Evolutionary conservation across 768 basidiomycete genomes (phyloP).

Genomic region (Pisolithus sp.): DNA sequence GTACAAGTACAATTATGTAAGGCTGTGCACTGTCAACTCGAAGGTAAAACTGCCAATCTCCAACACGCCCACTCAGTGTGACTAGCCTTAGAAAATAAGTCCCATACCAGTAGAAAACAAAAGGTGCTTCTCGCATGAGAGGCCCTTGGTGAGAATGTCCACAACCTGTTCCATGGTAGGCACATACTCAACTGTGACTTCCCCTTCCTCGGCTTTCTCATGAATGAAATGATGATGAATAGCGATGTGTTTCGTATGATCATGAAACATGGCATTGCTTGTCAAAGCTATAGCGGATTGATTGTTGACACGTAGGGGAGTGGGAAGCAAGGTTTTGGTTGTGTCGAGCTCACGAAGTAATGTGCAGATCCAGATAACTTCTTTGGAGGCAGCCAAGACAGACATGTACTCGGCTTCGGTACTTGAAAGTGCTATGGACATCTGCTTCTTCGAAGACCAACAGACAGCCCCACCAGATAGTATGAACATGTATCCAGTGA

Average conservation of each 20-base stretch:
- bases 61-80: not conserved
- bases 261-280: too few species aligned
- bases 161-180: conserved; percentile 1
- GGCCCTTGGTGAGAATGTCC: conserved; percentile 24
- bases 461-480: conserved; percentile 30
- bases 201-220: not conserved
- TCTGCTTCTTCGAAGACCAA: conserved; percentile 23
- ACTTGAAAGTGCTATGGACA: too few species aligned
- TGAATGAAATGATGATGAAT: too few species aligned
- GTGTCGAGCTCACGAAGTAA: too few species aligned
- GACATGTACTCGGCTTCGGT: too few species aligned
- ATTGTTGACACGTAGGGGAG: too few species aligned
- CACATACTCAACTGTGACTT: conserved; percentile 36
- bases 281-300: too few species aligned
- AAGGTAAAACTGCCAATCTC: not conserved
- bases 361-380: too few species aligned
- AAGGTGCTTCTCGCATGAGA: not conserved
- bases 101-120: not conserved
- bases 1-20: not conserved
- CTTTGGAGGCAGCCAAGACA: too few species aligned
- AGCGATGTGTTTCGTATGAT: too few species aligned
- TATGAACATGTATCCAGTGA: too few species aligned
- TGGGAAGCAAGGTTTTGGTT: too few species aligned
- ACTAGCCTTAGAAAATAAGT: not conserved
- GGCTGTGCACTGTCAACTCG: not conserved